Evolutionary conservation across 169 alveolate genomes (phyloP).

Genomic region (Neospora caninum): DNA sequence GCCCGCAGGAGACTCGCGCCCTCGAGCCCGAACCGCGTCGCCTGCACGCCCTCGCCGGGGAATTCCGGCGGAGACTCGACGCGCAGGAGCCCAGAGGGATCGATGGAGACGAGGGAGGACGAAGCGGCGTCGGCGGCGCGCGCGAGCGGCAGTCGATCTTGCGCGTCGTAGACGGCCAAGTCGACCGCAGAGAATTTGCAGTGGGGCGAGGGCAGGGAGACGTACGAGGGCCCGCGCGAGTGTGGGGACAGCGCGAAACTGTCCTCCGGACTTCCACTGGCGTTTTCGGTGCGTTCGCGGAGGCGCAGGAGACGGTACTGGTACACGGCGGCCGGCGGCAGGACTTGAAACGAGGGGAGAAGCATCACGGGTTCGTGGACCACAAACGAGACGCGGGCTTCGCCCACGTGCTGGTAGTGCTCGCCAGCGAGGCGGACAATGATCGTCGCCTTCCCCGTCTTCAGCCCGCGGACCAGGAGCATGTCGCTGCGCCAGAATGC

Average conservation of each 20-base stretch:
- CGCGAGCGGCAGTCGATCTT: background rate
- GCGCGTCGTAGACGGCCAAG: conserved; percentile 8
- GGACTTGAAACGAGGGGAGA: conserved; percentile 14
- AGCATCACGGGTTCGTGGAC: conserved; percentile 51
- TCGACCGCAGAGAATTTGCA: conserved; percentile 16
- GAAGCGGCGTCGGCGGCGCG: background rate
- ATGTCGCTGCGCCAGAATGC: conserved; percentile 39
- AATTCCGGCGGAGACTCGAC: background rate
- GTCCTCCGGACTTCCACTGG: background rate
- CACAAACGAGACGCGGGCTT: conserved; percentile 41
- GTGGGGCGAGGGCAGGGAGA: conserved; percentile 20
- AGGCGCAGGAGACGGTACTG: conserved; percentile 29
- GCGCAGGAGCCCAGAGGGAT: conserved; percentile 14
- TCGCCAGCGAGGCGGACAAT: conserved; percentile 22
- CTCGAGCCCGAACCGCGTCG: background rate
- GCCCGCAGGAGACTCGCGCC: conserved; percentile 41
- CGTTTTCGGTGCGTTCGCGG: background rate
- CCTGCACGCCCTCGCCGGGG: background rate
- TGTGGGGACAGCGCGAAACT: background rate
- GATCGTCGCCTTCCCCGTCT: conserved; percentile 40
- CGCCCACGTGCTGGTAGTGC: conserved; percentile 1
- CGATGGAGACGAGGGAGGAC: conserved; percentile 3
- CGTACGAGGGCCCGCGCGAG: background rate
- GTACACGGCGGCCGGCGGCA: conserved; percentile 54
- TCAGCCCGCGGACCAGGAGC: conserved; percentile 34